phyloP scores from a whole-genome alignment of 768 basidiomycete species.

The Phlebiopsis flavidoalba region DNA sequence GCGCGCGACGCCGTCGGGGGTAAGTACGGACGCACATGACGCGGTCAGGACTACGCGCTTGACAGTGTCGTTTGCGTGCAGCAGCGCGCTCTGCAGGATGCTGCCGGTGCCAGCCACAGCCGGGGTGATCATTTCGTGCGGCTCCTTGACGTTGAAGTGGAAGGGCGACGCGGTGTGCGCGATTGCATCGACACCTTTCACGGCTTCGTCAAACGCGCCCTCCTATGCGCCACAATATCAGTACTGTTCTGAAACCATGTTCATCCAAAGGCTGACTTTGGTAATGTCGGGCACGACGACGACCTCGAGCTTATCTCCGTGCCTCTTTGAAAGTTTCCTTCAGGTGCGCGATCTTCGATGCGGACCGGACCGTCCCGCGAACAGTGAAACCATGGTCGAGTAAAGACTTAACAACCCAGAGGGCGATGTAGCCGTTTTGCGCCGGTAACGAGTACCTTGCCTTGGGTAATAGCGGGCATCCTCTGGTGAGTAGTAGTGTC shows the following conservation, averaged over 20 bases:
- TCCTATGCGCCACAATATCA: neutral
- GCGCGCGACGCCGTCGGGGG: neutral
- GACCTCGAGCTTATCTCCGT: slow-evolving; percentile 56
- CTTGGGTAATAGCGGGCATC: slow-evolving; percentile 32
- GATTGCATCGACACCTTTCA: slow-evolving; percentile 43
- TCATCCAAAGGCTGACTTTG: slow-evolving; percentile 27
- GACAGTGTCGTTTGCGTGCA: slow-evolving; percentile 30
- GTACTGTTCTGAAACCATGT: neutral
- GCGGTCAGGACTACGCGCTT: slow-evolving; percentile 61
- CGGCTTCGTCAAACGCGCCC: slow-evolving; percentile 24
- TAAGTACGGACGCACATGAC: slow-evolving; percentile 43
- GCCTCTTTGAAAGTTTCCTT: slow-evolving; percentile 45
- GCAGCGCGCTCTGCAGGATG: slow-evolving; percentile 52
- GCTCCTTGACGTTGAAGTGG: slow-evolving; percentile 10
- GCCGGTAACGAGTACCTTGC: slow-evolving; percentile 49
- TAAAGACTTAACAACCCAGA: slow-evolving; percentile 50
- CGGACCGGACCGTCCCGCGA: slow-evolving; percentile 62
- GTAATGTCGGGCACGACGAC: slow-evolving; percentile 69
- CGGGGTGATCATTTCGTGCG: slow-evolving; percentile 52
- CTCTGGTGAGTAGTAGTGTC: neutral
- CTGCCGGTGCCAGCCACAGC: slow-evolving; percentile 66
- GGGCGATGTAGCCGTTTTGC: slow-evolving; percentile 57
- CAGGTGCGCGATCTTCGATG: slow-evolving; percentile 55
- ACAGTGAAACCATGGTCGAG: slow-evolving; percentile 60
- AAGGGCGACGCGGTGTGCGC: neutral